Evolutionary conservation across 306 rosid species (phyloP).

Genomic region (Vachellia collinsii): DNA sequence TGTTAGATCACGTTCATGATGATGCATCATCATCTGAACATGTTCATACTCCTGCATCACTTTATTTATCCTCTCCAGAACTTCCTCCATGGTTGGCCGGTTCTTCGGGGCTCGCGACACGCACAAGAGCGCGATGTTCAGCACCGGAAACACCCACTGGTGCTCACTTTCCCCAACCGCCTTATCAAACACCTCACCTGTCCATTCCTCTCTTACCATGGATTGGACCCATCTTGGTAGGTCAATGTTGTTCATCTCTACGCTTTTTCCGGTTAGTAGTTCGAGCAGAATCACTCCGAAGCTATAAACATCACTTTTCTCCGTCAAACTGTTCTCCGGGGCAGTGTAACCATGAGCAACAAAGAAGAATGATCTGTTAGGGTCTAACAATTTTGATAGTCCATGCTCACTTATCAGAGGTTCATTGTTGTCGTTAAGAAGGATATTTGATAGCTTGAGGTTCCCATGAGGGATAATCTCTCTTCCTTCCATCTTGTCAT

Average conservation of each 20-base stretch:
- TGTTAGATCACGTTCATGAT: neutral
- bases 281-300: constrained; percentile 75
- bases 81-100: constrained; percentile 57
- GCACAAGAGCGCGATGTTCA: constrained; percentile 54
- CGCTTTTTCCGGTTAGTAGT: constrained; percentile 66
- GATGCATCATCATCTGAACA: neutral
- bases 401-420: constrained; percentile 82
- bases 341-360: constrained; percentile 63
- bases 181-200: constrained; percentile 80
- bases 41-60: constrained; percentile 49
- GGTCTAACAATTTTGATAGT: constrained; percentile 57
- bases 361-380: constrained; percentile 40
- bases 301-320: constrained; percentile 73
- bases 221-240: constrained; percentile 61
- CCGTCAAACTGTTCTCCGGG: constrained; percentile 64
- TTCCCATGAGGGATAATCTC: constrained; percentile 77
- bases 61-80: constrained; percentile 58
- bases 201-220: constrained; percentile 85
- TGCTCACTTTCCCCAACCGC: constrained; percentile 43
- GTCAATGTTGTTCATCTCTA: constrained; percentile 43
- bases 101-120: constrained; percentile 54
- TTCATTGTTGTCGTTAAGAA: constrained; percentile 57
- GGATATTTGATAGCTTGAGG: constrained; percentile 77
- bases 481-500: constrained; percentile 37
- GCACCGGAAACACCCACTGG: constrained; percentile 52